Evolutionary conservation across 139 green algal species (phyloP), one percentile per base, ranked within the genome.

Genomic region (Chlamydomonas sp.): DNA sequence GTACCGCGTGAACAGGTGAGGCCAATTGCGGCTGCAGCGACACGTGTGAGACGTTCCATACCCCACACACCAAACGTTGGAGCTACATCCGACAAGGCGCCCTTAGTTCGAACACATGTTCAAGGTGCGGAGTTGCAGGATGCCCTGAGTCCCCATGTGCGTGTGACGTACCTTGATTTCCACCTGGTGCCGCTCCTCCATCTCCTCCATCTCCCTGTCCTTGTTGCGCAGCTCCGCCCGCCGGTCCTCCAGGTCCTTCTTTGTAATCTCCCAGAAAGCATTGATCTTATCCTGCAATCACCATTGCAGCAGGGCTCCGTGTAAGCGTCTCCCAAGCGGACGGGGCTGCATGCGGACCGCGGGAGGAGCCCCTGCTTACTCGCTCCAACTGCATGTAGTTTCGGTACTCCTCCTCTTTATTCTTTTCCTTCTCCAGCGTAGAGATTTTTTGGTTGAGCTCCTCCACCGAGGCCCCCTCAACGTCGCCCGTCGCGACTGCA

Each of bases 301-400:
- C 58, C 49, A 62, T 17, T 8, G 10, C 18, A 80, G 3, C n/a
- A n/a, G 49, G 14, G n/a, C 74, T 6, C n/a, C 15, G n/a, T 12
- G 85, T 75, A 76, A 64, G 74, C 71, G 74, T 77, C 74, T 49
- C 77, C 7, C 31, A 49, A 67, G 60, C 15, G 20, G 61, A 67
- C 31, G 81, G 4, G 16, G 57, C 9, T 71, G 78, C 60, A 68
- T 73, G 67, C 67, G 78, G 6, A 57, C 57, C n/a, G 20, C 8
- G 8, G n/a, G 62, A 69, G 9, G 8, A 2, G 63, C 9, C 12
- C 2, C 2, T 4, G 7, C 90, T 73, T 79, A 98, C 96, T 90
- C 97, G 82, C 85, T 99, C 97, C 58, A 99, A 89, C 87, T 99
- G 97, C 94, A 98, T 97, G 91, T 98, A 97, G 93, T 98, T 98